These are phyloP conservation scores for Colletotrichum sidae DNA, from an alignment of 2,329 filamentous ascomycete genomes.

Conservation along the genomic window DNA sequence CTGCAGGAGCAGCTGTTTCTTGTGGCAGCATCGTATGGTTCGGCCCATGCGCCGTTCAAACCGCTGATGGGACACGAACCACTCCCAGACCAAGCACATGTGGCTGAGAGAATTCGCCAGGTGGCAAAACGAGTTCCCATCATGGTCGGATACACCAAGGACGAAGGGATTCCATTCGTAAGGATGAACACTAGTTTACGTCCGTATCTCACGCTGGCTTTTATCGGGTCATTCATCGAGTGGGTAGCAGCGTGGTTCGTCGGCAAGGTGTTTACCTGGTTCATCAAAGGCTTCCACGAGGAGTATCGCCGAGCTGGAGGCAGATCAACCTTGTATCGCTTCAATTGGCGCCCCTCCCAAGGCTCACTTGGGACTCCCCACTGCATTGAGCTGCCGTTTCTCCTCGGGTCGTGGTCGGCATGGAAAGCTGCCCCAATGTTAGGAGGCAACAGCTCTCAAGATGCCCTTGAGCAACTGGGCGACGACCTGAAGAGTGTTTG, in stretches of 20 bases:
- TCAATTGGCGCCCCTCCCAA: slow-evolving; percentile 24
- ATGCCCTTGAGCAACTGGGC: slow-evolving; percentile 28
- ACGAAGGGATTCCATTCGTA: slow-evolving; percentile 16
- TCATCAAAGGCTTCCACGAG: slow-evolving; percentile 2
- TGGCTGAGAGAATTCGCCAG: background rate
- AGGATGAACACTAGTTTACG: slow-evolving; percentile 4
- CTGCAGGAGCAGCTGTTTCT: slow-evolving; percentile 29
- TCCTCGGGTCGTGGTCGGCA: slow-evolving; percentile 33
- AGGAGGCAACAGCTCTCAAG: slow-evolving; percentile 8
- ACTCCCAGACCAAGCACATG: slow-evolving; percentile 12
- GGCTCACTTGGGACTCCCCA: slow-evolving; percentile 34
- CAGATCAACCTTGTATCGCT: slow-evolving; percentile 18
- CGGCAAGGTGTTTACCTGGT: slow-evolving; percentile 8
- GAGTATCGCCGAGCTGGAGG: slow-evolving; percentile 10
- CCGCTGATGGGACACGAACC: slow-evolving; percentile 27
- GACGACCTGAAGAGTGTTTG: slow-evolving; percentile 33
- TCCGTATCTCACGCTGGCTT: background rate
- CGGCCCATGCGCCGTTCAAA: slow-evolving; percentile 23
- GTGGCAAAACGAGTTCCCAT: slow-evolving; percentile 2
- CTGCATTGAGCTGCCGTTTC: slow-evolving; percentile 37
- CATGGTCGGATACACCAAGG: slow-evolving; percentile 17
- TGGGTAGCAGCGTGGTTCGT: slow-evolving; percentile 24
- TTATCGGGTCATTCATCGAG: slow-evolving; percentile 11
- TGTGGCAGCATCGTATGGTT: slow-evolving; percentile 10
- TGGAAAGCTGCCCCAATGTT: slow-evolving; percentile 41